Evolutionary conservation across 441 rosid genomes (phyloP).

Genomic region (Erodium moschatum): DNA sequence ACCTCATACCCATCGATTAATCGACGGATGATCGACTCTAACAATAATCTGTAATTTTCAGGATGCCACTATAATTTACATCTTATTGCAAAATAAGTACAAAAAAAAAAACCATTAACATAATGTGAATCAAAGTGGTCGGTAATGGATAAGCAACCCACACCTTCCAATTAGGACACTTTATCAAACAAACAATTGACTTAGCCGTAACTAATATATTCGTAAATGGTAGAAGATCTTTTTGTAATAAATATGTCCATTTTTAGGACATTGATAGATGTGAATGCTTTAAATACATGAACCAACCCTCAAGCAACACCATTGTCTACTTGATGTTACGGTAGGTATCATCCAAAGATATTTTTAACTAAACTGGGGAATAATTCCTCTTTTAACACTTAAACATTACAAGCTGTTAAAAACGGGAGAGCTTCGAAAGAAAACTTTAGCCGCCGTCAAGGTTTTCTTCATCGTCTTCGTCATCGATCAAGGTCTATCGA

Average conservation of each 20-base stretch:
- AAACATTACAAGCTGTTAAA: too few species aligned
- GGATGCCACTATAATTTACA: too few species aligned
- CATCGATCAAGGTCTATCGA: too few species aligned
- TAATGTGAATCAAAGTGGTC: not conserved
- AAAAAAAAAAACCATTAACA: not conserved
- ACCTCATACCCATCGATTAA: too few species aligned
- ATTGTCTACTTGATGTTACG: not conserved
- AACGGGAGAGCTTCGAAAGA: too few species aligned
- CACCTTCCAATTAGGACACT: constrained; percentile 2
- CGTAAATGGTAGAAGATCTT: not conserved
- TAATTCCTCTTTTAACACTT: too few species aligned
- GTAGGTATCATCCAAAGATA: not conserved
- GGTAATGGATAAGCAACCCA: not conserved
- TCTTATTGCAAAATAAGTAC: too few species aligned
- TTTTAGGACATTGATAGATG: not conserved
- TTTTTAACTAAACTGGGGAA: too few species aligned
- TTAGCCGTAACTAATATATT: not conserved
- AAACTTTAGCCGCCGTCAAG: too few species aligned
- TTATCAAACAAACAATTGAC: not conserved
- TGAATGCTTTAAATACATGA: not conserved
- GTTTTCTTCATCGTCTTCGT: too few species aligned
- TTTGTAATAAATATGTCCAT: not conserved
- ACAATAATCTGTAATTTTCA: too few species aligned
- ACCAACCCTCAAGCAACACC: not conserved
- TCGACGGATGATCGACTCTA: too few species aligned